phyloP scores from a whole-genome alignment of 768 basidiomycete species.

The Podaxis pistillaris region DNA sequence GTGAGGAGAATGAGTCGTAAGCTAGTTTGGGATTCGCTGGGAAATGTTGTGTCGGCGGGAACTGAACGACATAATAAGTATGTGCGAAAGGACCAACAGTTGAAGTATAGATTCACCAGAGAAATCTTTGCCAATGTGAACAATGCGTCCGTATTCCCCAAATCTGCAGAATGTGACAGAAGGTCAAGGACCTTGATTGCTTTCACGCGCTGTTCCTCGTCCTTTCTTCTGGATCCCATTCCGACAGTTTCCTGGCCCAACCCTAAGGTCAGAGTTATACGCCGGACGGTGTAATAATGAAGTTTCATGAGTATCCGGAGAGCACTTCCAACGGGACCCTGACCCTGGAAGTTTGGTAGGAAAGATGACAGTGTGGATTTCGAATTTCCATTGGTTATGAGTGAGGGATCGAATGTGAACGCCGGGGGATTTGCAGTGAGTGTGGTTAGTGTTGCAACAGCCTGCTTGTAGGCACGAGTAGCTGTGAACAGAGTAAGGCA shows the following conservation, averaged over 20 bases:
- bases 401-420: constrained; percentile 53
- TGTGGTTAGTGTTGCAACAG: constrained; percentile 62
- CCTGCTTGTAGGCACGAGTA: constrained; percentile 73
- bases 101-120: constrained; percentile 40
- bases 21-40: constrained; percentile 59
- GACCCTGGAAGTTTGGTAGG: constrained; percentile 71
- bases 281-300: constrained; percentile 53
- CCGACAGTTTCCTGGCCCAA: constrained; percentile 38
- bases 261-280: constrained; percentile 32
- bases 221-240: constrained; percentile 47
- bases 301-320: constrained; percentile 68
- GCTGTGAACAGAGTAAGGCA: constrained; percentile 38
- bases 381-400: constrained; percentile 38
- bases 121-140: constrained; percentile 67
- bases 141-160: constrained; percentile 74
- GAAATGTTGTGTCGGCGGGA: constrained; percentile 72
- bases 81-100: not conserved
- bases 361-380: constrained; percentile 62
- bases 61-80: constrained; percentile 35
- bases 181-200: constrained; percentile 82
- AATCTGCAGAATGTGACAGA: constrained; percentile 75
- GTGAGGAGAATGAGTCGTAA: constrained; percentile 58
- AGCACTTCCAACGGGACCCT: constrained; percentile 71
- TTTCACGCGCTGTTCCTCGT: constrained; percentile 67
- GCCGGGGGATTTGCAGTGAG: constrained; percentile 60